A percentile compares a stretch with the other conserved stretches of the same genome.
phyloP scores from a whole-genome alignment of 441 rosid species.

The Flueggea neowawraea region DNA sequence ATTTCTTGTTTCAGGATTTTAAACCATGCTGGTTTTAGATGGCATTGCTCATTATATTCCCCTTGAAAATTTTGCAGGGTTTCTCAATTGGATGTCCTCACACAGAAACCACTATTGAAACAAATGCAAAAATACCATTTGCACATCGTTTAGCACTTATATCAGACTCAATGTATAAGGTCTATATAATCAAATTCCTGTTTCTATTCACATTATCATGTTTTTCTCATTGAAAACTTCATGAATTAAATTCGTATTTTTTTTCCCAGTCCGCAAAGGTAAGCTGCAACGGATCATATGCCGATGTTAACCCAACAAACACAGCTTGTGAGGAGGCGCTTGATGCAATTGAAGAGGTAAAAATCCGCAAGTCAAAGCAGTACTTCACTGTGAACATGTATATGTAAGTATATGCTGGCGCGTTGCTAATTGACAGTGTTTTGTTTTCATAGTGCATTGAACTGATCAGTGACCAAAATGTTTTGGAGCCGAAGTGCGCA shows the following conservation, averaged over 20 bases:
- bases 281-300: conserved; percentile 19
- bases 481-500: conserved; percentile 16
- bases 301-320: conserved; percentile 11
- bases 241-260: background rate
- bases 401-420: no score
- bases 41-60: background rate
- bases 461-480: conserved; percentile 10
- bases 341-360: conserved; percentile 15
- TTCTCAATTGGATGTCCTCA: conserved; percentile 22
- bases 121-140: background rate
- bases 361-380: no score
- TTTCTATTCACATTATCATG: no score
- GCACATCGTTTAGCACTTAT: background rate
- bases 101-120: background rate
- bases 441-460: conserved; percentile 2
- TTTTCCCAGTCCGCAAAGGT: conserved; percentile 16
- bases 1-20: background rate
- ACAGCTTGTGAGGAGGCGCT: conserved; percentile 20
- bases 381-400: no score
- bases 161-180: background rate
- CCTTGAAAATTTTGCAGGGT: conserved; percentile 15
- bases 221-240: no score
- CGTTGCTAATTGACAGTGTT: background rate
- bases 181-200: no score
- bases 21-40: no score